A percentile compares a stretch with the other conserved stretches of the same genome.
Conservation (phyloP, 2,329 filamentous ascomycete genomes). For the Colletotrichum shisoi region DNA sequence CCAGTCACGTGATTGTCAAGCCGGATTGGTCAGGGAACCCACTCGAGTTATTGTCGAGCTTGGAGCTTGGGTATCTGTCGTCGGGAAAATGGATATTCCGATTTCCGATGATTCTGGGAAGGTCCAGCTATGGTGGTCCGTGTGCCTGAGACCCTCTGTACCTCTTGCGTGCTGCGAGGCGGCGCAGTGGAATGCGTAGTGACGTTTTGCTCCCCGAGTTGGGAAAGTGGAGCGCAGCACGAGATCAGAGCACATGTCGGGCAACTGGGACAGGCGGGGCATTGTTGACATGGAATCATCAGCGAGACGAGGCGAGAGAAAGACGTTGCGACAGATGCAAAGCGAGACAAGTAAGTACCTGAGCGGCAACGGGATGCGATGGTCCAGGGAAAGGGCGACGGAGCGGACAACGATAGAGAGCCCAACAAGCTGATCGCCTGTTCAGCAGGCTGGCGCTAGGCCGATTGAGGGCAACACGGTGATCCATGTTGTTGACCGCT, state of each 20-base stretch:
- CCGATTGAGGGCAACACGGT: slow-evolving; percentile 25
- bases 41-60: not conserved
- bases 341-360: no score
- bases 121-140: not conserved
- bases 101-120: not conserved
- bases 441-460: slow-evolving; percentile 24
- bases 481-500: slow-evolving; percentile 28
- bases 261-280: slow-evolving; percentile 17
- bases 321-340: not conserved
- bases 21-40: slow-evolving; percentile 10
- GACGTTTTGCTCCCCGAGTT: slow-evolving; percentile 27
- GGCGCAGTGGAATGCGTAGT: slow-evolving; percentile 25
- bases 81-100: slow-evolving; percentile 5
- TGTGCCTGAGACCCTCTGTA: slow-evolving; percentile 4
- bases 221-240: slow-evolving; percentile 35
- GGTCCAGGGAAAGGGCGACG: not conserved
- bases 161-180: slow-evolving; percentile 4
- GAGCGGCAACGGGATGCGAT: not conserved
- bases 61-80: not conserved
- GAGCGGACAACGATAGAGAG: not conserved
- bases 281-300: slow-evolving; percentile 16
- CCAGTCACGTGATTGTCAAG: slow-evolving; percentile 27
- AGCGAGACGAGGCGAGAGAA: not conserved
- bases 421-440: not conserved
- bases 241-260: slow-evolving; percentile 27